phyloP scores from a whole-genome alignment of 768 basidiomycete genomes.

The Tephrocybe rancida region DNA sequence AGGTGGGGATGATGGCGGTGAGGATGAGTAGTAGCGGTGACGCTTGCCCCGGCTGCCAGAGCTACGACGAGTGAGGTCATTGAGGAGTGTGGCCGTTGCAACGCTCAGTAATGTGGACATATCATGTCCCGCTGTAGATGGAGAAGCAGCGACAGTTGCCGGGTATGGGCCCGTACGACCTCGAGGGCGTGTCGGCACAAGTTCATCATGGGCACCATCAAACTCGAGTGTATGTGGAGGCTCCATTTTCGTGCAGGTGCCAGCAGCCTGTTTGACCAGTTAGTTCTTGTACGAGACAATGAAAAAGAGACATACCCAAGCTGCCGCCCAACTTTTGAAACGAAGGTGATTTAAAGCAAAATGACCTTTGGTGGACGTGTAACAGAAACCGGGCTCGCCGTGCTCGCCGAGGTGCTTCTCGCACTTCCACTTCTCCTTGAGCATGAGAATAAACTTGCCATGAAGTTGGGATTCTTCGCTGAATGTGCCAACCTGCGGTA shows the following conservation, averaged over 20 bases:
- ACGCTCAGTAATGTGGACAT: too few species aligned
- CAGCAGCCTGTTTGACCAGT: slow-evolving; percentile 15
- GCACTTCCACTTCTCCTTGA: slow-evolving; percentile 20
- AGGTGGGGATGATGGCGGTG: too few species aligned
- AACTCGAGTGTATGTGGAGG: slow-evolving; percentile 15
- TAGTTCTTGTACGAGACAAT: too few species aligned
- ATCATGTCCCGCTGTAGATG: too few species aligned
- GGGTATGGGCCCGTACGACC: slow-evolving; percentile 1
- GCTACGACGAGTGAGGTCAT: too few species aligned
- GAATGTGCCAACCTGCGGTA: slow-evolving; percentile 17
- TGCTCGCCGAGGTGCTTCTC: slow-evolving; percentile 19
- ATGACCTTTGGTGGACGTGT: not conserved
- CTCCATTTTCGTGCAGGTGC: slow-evolving; percentile 14
- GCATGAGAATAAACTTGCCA: slow-evolving; percentile 14
- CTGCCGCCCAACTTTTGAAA: slow-evolving; percentile 1
- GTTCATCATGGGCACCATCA: slow-evolving; percentile 14
- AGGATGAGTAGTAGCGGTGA: too few species aligned
- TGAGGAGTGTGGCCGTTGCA: too few species aligned
- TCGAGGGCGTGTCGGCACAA: not conserved
- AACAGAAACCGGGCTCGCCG: slow-evolving; percentile 20
- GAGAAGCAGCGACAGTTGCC: too few species aligned
- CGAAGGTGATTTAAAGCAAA: not conserved
- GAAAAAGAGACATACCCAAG: not conserved
- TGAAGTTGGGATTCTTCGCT: slow-evolving; percentile 10
- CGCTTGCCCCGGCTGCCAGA: too few species aligned